Evolutionary conservation across 208 protist species (phyloP).

Genomic region (Leishmania aethiopica): DNA sequence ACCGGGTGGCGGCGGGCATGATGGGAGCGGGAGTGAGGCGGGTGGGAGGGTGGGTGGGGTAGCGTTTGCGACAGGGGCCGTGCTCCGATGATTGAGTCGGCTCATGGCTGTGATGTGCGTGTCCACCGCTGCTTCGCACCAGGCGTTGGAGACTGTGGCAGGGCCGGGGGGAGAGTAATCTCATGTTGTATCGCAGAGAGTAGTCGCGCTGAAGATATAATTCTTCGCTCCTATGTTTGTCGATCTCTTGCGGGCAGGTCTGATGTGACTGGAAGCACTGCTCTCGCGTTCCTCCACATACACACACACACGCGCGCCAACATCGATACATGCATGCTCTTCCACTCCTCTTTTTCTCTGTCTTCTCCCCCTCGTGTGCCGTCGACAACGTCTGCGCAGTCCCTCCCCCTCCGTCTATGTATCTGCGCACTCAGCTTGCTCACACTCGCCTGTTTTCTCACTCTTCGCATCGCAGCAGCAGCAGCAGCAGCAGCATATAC

Average conservation of each 20-base stretch:
- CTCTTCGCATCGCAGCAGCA: constrained; percentile 1
- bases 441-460: background rate
- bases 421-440: background rate
- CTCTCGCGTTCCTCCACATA: background rate
- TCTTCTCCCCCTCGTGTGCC: background rate
- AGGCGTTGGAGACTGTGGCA: background rate
- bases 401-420: background rate
- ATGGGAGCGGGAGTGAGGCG: background rate
- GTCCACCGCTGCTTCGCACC: background rate
- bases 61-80: background rate
- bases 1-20: background rate
- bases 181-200: background rate
- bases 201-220: background rate
- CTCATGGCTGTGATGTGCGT: background rate
- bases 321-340: background rate
- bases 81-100: background rate
- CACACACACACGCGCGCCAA: background rate
- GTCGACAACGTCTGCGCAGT: background rate
- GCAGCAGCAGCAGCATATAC: constrained; percentile 2
- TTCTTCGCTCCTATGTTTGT: background rate
- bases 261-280: background rate
- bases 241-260: background rate
- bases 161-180: background rate
- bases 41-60: background rate
- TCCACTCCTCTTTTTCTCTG: background rate